Evolutionary conservation across 352 stramenopile genomes (phyloP).

Genomic region (Aphanomyces stellatus): DNA sequence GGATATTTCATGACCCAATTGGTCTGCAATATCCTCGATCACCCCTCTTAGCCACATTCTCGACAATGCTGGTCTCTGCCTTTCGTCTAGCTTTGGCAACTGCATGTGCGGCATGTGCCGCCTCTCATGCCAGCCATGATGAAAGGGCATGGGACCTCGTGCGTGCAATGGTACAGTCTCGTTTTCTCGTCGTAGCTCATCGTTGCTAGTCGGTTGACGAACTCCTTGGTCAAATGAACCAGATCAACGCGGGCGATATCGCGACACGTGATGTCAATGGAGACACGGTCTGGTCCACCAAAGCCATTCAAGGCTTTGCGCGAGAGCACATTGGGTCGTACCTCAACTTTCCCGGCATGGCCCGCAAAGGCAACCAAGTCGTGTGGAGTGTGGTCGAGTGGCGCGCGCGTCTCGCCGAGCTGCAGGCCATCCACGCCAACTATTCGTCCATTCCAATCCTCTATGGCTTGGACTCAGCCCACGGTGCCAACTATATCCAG

Average conservation of each 20-base stretch:
- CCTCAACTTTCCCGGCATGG: constrained; percentile 43
- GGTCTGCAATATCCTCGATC: too few relatives aligned
- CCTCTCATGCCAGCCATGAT: too few relatives aligned
- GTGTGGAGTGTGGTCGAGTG: constrained; percentile 47
- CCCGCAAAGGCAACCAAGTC: constrained; percentile 19
- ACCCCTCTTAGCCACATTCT: too few relatives aligned
- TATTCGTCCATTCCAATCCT: constrained; percentile 50
- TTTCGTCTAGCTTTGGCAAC: too few relatives aligned
- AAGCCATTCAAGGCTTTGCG: constrained; percentile 42
- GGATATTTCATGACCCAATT: too few relatives aligned
- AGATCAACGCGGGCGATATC: constrained; percentile 66
- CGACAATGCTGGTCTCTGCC: too few relatives aligned
- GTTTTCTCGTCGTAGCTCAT: too few relatives aligned
- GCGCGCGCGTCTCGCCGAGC: constrained; percentile 34
- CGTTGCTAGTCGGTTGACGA: too few relatives aligned
- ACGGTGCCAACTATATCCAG: constrained; percentile 83
- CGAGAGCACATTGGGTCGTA: constrained; percentile 55
- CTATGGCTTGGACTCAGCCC: constrained; percentile 85
- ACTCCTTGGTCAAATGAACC: constrained; percentile 71
- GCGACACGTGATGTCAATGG: too few relatives aligned
- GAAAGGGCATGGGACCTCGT: too few relatives aligned
- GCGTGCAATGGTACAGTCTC: too few relatives aligned
- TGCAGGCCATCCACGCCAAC: constrained; percentile 48
- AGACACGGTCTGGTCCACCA: constrained; percentile 33
- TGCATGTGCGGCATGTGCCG: too few relatives aligned